These are phyloP conservation scores for Canna indica DNA, from an alignment of 176 grass and related monocot species.

Conservation along the genomic window DNA sequence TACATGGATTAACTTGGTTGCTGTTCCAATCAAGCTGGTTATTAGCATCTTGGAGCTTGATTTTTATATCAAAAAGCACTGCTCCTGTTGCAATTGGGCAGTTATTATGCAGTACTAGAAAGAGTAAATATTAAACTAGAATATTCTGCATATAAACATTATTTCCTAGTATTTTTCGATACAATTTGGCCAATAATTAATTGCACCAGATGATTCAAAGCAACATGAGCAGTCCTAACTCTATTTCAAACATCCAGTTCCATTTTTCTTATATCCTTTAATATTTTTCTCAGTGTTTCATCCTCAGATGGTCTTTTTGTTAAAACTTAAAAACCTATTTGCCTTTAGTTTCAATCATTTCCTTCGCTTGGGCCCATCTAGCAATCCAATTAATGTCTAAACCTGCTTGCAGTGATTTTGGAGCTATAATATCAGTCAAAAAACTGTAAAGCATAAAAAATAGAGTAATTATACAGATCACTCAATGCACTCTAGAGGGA, in stretches of 20 bases:
- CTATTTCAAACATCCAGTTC: not conserved
- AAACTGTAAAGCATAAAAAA: no score
- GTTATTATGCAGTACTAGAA: not conserved
- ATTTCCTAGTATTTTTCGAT: no score
- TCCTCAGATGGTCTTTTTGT: no score
- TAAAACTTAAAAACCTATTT: no score
- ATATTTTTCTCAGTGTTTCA: no score
- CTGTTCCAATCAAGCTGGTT: conserved; percentile 39
- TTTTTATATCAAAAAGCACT: conserved; percentile 50
- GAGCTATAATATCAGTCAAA: no score
- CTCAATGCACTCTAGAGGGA: no score
- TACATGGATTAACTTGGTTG: conserved; percentile 65
- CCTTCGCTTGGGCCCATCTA: not conserved
- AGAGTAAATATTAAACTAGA: not conserved
- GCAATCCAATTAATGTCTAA: not conserved
- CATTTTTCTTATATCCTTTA: not conserved
- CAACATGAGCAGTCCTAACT: no score
- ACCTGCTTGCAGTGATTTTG: not conserved
- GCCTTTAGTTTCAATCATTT: not conserved
- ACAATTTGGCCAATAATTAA: no score
- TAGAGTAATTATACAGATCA: no score
- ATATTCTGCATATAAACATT: not conserved
- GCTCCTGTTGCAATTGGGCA: conserved; percentile 28
- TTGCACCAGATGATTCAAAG: no score
- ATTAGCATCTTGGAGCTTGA: conserved; percentile 25